Percentiles rank a stretch among this genome's conserved stretches.
phyloP scores from a whole-genome alignment of 2,329 filamentous ascomycete genomes.

The Xylariaceae sp. region DNA sequence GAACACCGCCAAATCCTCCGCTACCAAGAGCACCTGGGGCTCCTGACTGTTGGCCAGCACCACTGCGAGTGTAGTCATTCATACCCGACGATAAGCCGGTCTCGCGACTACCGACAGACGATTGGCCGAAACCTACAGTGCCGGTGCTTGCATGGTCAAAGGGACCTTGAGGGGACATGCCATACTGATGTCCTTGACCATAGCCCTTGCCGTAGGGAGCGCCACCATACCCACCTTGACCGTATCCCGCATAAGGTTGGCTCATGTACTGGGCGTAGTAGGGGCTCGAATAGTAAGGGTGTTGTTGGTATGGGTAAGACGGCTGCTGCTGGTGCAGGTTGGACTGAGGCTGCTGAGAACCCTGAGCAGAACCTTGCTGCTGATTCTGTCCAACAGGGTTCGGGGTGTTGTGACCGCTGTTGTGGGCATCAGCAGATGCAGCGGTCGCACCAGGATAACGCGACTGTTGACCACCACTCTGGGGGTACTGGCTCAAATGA shows the following conservation, averaged over 20 bases:
- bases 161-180: constrained; percentile 50
- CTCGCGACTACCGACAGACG: constrained; percentile 48
- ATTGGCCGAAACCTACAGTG: constrained; percentile 46
- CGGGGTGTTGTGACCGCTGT: constrained; percentile 85
- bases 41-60: constrained; percentile 42
- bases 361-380: constrained; percentile 36
- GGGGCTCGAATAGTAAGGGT: constrained; percentile 53
- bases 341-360: constrained; percentile 34
- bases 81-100: constrained; percentile 46
- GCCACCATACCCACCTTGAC: constrained; percentile 45
- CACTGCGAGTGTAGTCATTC: constrained; percentile 49
- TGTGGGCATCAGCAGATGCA: constrained; percentile 63
- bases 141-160: constrained; percentile 53
- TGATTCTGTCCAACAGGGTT: constrained; percentile 64
- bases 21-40: constrained; percentile 47
- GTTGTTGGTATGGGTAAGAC: constrained; percentile 29
- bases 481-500: constrained; percentile 65
- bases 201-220: constrained; percentile 55
- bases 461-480: constrained; percentile 64
- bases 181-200: constrained; percentile 49
- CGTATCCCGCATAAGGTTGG: constrained; percentile 47
- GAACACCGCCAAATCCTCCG: constrained; percentile 48
- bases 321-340: constrained; percentile 34
- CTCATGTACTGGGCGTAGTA: constrained; percentile 58
- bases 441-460: constrained; percentile 52